Evolutionary conservation across 345 rosid species (phyloP).

Genomic region (Acer negundo): DNA sequence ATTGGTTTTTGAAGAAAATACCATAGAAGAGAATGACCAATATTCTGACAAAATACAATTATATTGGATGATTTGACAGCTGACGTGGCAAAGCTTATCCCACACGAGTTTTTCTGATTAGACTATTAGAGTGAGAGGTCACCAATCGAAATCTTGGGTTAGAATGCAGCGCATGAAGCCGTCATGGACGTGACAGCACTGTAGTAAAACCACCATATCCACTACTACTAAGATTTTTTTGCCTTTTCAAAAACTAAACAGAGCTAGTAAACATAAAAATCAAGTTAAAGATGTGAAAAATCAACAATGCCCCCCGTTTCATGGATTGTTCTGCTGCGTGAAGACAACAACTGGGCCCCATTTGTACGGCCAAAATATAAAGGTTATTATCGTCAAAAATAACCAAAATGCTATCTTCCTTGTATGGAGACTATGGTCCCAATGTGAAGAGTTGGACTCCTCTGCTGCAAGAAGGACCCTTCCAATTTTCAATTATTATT

Average conservation of each 20-base stretch:
- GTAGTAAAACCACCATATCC: not conserved
- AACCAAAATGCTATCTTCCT: too few relatives aligned
- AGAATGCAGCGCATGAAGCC: not conserved
- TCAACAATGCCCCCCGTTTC: not conserved
- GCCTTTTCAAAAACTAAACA: not conserved
- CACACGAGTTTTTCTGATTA: too few relatives aligned
- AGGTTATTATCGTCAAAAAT: conserved; percentile 1
- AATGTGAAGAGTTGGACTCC: not conserved
- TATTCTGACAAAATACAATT: too few relatives aligned
- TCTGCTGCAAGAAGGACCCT: too few relatives aligned
- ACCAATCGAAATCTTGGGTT: not conserved
- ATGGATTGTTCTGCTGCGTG: not conserved
- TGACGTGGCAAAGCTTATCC: too few relatives aligned
- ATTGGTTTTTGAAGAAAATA: too few relatives aligned
- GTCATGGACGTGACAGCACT: not conserved
- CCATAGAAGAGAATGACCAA: too few relatives aligned
- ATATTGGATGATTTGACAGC: too few relatives aligned
- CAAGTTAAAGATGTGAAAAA: not conserved
- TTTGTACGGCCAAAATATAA: not conserved
- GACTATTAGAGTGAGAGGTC: too few relatives aligned
- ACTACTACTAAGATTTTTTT: not conserved
- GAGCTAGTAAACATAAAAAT: not conserved
- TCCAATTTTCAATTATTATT: too few relatives aligned
- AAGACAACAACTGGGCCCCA: conserved; percentile 8
- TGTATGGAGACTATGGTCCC: not conserved